A percentile compares a stretch with the other conserved stretches of the same genome.
Evolutionary conservation across 2,329 filamentous ascomycete species (phyloP).

Genomic region (Exophiala xenobiotica): DNA sequence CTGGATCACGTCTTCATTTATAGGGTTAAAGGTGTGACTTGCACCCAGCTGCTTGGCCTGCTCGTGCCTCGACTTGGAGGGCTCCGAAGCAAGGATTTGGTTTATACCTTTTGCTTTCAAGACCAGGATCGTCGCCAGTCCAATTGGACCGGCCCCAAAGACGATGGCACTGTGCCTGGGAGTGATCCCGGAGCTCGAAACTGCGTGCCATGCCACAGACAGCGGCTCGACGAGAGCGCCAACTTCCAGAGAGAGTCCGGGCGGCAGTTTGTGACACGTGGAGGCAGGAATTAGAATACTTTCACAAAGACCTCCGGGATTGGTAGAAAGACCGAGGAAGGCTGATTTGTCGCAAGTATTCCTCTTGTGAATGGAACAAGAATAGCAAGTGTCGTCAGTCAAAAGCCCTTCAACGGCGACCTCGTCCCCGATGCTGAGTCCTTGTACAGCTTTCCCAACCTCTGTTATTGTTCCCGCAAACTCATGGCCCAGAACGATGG

Average conservation of each 20-base stretch:
- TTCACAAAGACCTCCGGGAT: neutral
- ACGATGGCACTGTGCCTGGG: slow-evolving; percentile 44
- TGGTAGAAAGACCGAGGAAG: neutral
- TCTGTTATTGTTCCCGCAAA: neutral
- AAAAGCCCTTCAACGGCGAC: neutral
- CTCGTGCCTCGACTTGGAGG: slow-evolving; percentile 34
- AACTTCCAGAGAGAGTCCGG: neutral
- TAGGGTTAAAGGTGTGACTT: neutral
- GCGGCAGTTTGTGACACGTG: neutral
- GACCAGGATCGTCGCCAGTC: slow-evolving; percentile 48
- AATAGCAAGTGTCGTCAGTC: neutral
- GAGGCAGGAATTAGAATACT: neutral
- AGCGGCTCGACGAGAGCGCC: slow-evolving; percentile 55
- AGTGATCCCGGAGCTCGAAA: slow-evolving; percentile 48
- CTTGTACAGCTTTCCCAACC: neutral
- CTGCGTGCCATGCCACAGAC: slow-evolving; percentile 55
- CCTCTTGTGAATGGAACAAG: neutral
- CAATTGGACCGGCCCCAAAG: slow-evolving; percentile 55
- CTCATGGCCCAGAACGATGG: slow-evolving; percentile 1
- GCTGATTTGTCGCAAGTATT: neutral
- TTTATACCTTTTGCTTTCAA: slow-evolving; percentile 41
- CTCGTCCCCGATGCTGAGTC: neutral
- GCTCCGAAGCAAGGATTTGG: slow-evolving; percentile 54
- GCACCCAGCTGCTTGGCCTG: neutral
- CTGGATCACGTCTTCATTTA: neutral